Conservation (phyloP, 257 asterid species). For the Ehretia macrophylla region DNA sequence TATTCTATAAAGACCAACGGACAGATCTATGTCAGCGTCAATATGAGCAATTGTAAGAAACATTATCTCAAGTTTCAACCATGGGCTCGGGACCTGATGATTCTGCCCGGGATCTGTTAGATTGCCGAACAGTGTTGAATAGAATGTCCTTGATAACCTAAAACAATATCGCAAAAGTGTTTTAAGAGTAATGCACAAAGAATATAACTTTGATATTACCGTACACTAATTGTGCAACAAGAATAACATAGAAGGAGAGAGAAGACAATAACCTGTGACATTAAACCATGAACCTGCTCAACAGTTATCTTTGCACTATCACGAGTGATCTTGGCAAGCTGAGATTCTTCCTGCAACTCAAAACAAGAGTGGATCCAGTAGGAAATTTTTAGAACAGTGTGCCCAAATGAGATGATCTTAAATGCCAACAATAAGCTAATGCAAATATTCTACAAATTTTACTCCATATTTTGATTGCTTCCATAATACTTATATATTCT, state of each 20-base stretch:
- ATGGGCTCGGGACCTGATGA: constrained; percentile 87
- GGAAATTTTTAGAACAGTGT: no score
- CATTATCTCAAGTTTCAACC: constrained; percentile 10
- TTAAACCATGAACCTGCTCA: constrained; percentile 97
- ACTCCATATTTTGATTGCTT: no score
- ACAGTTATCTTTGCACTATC: constrained; percentile 94
- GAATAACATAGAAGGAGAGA: no score
- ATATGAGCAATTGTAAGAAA: no score
- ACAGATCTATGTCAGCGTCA: no score
- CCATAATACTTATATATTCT: no score
- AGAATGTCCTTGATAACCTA: constrained; percentile 95
- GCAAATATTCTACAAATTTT: no score
- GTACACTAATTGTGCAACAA: no score
- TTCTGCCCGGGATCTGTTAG: constrained; percentile 45
- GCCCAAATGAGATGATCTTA: no score
- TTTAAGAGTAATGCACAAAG: neutral
- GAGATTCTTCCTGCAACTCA: constrained; percentile 84
- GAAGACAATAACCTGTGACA: constrained; percentile 71
- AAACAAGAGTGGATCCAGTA: neutral
- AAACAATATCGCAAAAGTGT: neutral
- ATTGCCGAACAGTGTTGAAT: constrained; percentile 77
- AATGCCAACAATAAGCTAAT: no score
- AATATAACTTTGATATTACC: no score
- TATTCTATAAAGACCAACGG: no score
- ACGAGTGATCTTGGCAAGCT: constrained; percentile 85